These are phyloP conservation scores for Lipomyces mesembrius DNA, from an alignment of 805 yeast genomes.

Conservation along the genomic window DNA sequence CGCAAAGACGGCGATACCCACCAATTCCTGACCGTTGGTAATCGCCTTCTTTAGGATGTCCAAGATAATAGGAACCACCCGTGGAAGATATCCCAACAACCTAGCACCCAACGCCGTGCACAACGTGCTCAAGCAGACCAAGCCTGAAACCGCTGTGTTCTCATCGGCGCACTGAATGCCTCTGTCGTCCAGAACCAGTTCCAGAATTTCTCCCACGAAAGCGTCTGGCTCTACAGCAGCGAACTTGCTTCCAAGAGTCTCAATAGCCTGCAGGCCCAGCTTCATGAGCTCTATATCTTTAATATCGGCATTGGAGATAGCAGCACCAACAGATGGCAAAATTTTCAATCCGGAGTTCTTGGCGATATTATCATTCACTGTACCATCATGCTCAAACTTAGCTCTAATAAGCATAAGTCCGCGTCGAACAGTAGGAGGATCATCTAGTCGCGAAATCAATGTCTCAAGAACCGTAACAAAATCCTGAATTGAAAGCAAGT, in stretches of 20 bases:
- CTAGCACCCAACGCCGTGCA: constrained; percentile 82
- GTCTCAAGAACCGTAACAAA: constrained; percentile 67
- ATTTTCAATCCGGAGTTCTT: constrained; percentile 54
- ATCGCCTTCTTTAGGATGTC: constrained; percentile 57
- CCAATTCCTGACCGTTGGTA: constrained; percentile 47
- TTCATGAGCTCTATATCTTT: constrained; percentile 58
- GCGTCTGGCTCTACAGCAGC: constrained; percentile 53
- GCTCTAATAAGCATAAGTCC: constrained; percentile 22
- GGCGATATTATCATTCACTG: constrained; percentile 44
- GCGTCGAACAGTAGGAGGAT: constrained; percentile 23
- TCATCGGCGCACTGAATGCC: constrained; percentile 62
- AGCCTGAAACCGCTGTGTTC: constrained; percentile 72
- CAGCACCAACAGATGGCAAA: constrained; percentile 29
- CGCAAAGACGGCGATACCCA: constrained; percentile 74
- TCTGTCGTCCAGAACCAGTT: constrained; percentile 53
- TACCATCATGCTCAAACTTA: constrained; percentile 31
- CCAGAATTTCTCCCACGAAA: constrained; percentile 54
- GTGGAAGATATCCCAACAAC: constrained; percentile 81
- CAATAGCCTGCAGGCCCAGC: constrained; percentile 69
- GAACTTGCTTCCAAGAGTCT: constrained; percentile 66
- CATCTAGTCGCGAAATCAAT: constrained; percentile 41
- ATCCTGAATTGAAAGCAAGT: constrained; percentile 72
- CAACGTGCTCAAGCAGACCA: constrained; percentile 65
- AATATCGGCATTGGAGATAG: constrained; percentile 18
- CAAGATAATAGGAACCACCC: constrained; percentile 76